These are phyloP conservation scores for Bullera alba DNA, from an alignment of 768 basidiomycete genomes.

Conservation along the genomic window DNA sequence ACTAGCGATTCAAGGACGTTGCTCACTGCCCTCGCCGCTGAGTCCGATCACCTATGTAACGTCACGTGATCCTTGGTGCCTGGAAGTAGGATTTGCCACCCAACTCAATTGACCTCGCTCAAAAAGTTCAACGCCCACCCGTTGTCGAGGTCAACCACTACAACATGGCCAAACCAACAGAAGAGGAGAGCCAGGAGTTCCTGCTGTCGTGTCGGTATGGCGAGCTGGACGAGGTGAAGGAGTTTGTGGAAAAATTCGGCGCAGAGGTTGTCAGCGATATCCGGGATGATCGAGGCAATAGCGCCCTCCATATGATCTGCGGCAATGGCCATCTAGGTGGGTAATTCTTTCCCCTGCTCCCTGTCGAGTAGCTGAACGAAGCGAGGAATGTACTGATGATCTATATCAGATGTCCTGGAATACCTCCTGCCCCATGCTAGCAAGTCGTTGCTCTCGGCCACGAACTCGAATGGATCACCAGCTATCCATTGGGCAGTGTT, in stretches of 20 bases:
- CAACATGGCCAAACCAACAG: conserved; percentile 24
- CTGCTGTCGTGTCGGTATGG: conserved; percentile 82
- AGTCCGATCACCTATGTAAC: not conserved
- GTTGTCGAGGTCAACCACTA: not conserved
- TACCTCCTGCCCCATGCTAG: conserved; percentile 61
- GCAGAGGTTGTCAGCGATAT: conserved; percentile 47
- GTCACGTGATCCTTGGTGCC: not conserved
- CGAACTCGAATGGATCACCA: conserved; percentile 70
- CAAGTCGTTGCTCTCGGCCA: conserved; percentile 55
- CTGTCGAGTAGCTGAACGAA: not conserved
- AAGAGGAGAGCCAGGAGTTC: conserved; percentile 57
- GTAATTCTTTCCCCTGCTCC: conserved; percentile 7
- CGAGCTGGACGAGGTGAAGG: conserved; percentile 68
- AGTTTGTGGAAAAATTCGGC: conserved; percentile 60
- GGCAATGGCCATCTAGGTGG: conserved; percentile 84
- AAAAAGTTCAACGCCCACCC: not conserved
- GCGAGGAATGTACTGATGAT: not conserved
- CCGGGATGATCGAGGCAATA: conserved; percentile 72
- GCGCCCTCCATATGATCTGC: conserved; percentile 73
- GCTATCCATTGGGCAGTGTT: conserved; percentile 86
- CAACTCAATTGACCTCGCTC: not conserved
- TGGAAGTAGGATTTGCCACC: not conserved
- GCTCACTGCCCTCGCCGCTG: too few relatives aligned
- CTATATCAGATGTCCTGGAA: conserved; percentile 60
- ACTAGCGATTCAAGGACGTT: too few relatives aligned